These are phyloP conservation scores for Xylaria grammica DNA, from an alignment of 495 filamentous ascomycete genomes.

Conservation along the genomic window DNA sequence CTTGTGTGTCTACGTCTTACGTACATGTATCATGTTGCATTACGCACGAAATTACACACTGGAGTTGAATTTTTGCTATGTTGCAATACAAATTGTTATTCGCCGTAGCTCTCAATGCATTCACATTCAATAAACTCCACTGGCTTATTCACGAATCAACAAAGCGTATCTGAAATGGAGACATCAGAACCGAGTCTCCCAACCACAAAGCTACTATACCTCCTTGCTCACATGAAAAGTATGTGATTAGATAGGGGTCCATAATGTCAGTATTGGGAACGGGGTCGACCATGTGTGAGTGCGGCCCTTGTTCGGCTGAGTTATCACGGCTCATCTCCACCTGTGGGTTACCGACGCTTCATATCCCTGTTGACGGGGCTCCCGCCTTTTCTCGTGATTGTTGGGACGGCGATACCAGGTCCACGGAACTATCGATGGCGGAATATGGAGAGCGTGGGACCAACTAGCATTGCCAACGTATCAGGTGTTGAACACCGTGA, in stretches of 20 bases:
- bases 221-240: neutral
- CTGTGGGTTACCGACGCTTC: neutral
- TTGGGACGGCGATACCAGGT: neutral
- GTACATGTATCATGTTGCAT: conserved; percentile 1
- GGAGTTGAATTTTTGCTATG: neutral
- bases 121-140: too few relatives aligned
- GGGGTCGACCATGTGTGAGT: neutral
- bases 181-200: neutral
- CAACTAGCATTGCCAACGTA: neutral
- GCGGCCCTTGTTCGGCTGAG: neutral
- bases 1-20: neutral
- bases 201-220: neutral
- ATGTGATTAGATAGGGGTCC: neutral
- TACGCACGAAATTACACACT: neutral
- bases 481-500: neutral
- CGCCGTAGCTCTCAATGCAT: neutral
- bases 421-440: neutral
- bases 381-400: neutral
- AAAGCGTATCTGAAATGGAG: neutral
- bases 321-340: neutral
- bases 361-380: neutral
- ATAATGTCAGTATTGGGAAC: neutral
- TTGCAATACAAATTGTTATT: neutral
- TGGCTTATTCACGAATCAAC: neutral
- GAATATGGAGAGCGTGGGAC: neutral